A percentile compares a stretch with the other conserved stretches of the same genome.
Conservation (phyloP, 164 flowering plant species). For the Stephania japonica region DNA sequence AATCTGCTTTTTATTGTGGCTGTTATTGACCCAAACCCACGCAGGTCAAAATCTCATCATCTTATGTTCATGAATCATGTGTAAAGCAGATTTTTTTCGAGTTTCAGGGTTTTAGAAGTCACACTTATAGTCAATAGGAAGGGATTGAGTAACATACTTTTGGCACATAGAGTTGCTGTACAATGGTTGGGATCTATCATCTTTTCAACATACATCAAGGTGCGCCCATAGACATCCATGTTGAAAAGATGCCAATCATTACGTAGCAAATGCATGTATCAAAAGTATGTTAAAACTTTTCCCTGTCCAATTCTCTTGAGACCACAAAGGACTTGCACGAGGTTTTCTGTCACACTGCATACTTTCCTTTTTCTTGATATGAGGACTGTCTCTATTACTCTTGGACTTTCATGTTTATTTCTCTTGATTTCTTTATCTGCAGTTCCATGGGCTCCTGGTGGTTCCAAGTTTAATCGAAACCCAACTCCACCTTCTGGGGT, state of each 20-base stretch:
- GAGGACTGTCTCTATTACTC: not conserved
- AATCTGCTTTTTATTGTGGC: too few species aligned
- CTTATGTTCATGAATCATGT: not conserved
- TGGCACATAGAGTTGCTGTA: too few species aligned
- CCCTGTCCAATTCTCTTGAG: not conserved
- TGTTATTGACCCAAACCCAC: too few species aligned
- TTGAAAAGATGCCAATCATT: too few species aligned
- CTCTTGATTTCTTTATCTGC: slow-evolving; percentile 20
- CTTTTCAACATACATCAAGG: too few species aligned
- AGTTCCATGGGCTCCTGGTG: slow-evolving; percentile 99
- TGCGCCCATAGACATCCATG: too few species aligned
- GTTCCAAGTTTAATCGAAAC: slow-evolving; percentile 77
- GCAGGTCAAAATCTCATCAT: too few species aligned
- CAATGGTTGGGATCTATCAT: too few species aligned
- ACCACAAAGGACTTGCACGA: not conserved
- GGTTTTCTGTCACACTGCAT: not conserved
- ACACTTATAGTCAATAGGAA: not conserved
- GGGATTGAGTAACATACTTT: too few species aligned
- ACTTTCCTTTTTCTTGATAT: not conserved
- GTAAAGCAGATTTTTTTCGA: not conserved
- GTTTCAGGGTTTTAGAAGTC: not conserved
- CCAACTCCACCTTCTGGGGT: slow-evolving; percentile 89
- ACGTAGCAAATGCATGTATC: too few species aligned
- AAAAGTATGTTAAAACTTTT: too few species aligned
- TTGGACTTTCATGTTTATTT: not conserved